Conservation (phyloP, 352 stramenopile genomes). For the Globisporangium perplexum region DNA sequence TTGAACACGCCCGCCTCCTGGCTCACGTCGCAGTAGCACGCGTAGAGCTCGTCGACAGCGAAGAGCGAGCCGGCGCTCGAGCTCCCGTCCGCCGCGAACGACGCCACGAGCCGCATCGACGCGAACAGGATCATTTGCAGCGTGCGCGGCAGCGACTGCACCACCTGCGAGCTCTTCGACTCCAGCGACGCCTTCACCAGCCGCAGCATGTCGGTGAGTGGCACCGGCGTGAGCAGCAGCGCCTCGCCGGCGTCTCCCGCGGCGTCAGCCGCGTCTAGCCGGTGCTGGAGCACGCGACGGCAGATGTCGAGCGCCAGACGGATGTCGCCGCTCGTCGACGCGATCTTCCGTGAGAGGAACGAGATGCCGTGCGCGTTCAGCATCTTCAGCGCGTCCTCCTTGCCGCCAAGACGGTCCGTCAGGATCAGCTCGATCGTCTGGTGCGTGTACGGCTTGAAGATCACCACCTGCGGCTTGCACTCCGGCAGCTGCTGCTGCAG, state of each 20-base stretch:
- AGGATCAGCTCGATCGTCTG: conserved; percentile 78
- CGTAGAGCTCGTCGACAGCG: conserved; percentile 54
- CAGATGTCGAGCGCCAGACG: conserved; percentile 69
- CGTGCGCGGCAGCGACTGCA: conserved; percentile 66
- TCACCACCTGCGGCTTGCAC: conserved; percentile 52
- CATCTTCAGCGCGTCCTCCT: conserved; percentile 32
- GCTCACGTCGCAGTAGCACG: conserved; percentile 63
- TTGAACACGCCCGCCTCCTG: conserved; percentile 63
- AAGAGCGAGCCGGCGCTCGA: conserved; percentile 27
- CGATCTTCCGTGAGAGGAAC: conserved; percentile 78
- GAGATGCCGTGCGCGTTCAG: conserved; percentile 66
- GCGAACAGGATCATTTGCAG: conserved; percentile 82
- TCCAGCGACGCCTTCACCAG: conserved; percentile 70
- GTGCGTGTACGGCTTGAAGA: conserved; percentile 79
- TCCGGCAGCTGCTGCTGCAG: conserved; percentile 47
- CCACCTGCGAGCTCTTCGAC: conserved; percentile 45
- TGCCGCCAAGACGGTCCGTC: conserved; percentile 52
- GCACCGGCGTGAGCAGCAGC: conserved; percentile 24
- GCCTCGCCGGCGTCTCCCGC: conserved; percentile 2
- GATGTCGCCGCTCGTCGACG: conserved; percentile 71
- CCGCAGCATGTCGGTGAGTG: conserved; percentile 66
- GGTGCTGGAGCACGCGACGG: conserved; percentile 55
- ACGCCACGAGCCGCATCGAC: conserved; percentile 33
- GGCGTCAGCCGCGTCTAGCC: conserved; percentile 13
- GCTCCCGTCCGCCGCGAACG: conserved; percentile 25